Evolutionary conservation across 441 rosid species (phyloP), one percentile per base, ranked within the genome.

Genomic region (Populus trichocarpa): DNA sequence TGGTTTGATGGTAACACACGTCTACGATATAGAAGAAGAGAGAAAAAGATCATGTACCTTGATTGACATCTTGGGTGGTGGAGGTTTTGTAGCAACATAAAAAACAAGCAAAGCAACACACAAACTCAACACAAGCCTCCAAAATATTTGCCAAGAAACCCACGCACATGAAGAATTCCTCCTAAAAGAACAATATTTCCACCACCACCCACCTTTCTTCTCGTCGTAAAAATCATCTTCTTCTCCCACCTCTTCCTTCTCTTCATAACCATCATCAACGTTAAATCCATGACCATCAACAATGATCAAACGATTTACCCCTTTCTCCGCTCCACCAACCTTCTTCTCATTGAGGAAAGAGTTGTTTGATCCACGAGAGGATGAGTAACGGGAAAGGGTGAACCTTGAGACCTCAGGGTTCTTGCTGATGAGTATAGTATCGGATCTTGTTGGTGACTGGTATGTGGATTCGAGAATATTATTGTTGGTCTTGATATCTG

Each of bases 101-200:
- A 91, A 95, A 18, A 95, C 92, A 11, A 91, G 93, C 87, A 95
- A 85, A 32, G 94, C 95, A 70, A 90, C 78, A 40, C 86, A 90
- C 78, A 93, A 82, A 85, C 98, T 93, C 71, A 93, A 65, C 71
- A 87, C 20, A 64, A 95, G 81, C 82, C 98, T 91, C 97, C 98
- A 95, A 72, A 73, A 12, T 71, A 93, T 76, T 87, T 93, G 98
- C 75, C 90, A 42, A 72, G 80, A 82, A 53, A 93, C 75, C 98
- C 97, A 91, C 14, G 82, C 80, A 76, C 85, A 82, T 22, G 97
- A 89, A 67, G 77, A 71, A 18, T 87, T 84, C 71, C 85, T 87
- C 26, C 84, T 76, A 32, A 88, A 86, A 35, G 93, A 83, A 77
- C 84, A 82, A 72, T 81, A 89, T 69, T 83, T 90, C 92, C 87